Percentiles rank a stretch among this genome's conserved stretches.
Conservation (phyloP, 2,329 filamentous ascomycete genomes). For the Graphiopsis chlorocephala region DNA sequence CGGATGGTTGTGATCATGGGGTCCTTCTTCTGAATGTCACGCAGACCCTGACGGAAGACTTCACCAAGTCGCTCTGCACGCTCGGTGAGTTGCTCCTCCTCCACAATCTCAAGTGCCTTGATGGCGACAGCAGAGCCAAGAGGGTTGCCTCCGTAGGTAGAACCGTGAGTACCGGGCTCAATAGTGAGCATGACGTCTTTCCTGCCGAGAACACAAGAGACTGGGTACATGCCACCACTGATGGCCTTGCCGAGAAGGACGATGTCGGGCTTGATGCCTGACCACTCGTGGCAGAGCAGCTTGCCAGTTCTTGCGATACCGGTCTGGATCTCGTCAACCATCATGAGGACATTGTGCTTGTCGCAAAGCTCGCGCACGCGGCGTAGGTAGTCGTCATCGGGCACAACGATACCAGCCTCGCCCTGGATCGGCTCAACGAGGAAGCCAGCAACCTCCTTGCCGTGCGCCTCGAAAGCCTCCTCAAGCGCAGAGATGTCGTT, state of each 20-base stretch:
- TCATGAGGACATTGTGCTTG: constrained; percentile 91
- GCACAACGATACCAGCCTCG: constrained; percentile 94
- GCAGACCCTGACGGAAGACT: constrained; percentile 76
- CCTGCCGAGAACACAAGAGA: constrained; percentile 83
- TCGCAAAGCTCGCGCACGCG: constrained; percentile 82
- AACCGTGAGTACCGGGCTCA: constrained; percentile 94
- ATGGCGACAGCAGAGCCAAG: constrained; percentile 94
- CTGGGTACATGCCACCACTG: constrained; percentile 98
- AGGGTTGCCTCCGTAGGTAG: constrained; percentile 97
- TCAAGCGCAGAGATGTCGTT: constrained; percentile 81
- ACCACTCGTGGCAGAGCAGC: constrained; percentile 93
- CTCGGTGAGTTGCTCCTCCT: constrained; percentile 84
- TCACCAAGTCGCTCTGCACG: constrained; percentile 78
- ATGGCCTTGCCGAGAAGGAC: constrained; percentile 96
- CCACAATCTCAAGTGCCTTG: constrained; percentile 86
- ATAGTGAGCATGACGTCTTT: constrained; percentile 94
- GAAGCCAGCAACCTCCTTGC: constrained; percentile 84
- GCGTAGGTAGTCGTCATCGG: constrained; percentile 80
- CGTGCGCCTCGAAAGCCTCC: constrained; percentile 73
- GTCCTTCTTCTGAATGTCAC: constrained; percentile 62
- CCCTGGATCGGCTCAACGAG: constrained; percentile 96
- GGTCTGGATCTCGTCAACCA: constrained; percentile 98
- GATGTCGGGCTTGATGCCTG: constrained; percentile 90
- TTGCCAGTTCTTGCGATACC: constrained; percentile 92
- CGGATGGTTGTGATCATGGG: constrained; percentile 79